Conservation (phyloP, 176 grass and related monocot species). For the Cocos nucifera region DNA sequence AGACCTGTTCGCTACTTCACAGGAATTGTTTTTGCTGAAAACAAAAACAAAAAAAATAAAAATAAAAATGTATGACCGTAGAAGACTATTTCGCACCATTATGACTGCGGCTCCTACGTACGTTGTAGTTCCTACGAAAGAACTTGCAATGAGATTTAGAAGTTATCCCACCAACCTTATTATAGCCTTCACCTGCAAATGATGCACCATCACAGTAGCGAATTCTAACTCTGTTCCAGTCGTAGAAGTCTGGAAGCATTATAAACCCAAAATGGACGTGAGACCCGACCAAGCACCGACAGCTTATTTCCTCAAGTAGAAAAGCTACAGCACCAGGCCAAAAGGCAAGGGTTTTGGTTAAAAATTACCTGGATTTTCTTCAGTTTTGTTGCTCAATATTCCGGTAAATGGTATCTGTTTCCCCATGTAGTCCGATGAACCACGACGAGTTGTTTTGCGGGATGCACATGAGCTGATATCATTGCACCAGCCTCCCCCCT, state of each 20-base stretch:
- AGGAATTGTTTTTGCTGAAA: too few relatives aligned
- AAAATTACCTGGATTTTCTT: slow-evolving; percentile 57
- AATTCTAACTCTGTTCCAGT: slow-evolving; percentile 81
- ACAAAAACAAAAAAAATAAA: too few relatives aligned
- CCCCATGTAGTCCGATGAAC: slow-evolving; percentile 70
- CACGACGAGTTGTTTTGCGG: slow-evolving; percentile 34
- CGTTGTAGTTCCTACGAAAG: too few relatives aligned
- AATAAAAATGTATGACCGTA: too few relatives aligned
- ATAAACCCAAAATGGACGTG: background rate
- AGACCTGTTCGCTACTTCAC: too few relatives aligned
- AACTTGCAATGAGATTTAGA: background rate
- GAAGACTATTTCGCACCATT: too few relatives aligned
- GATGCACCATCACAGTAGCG: slow-evolving; percentile 86
- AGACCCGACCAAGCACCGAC: too few relatives aligned
- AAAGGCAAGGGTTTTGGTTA: background rate
- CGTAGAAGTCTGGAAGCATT: slow-evolving; percentile 59
- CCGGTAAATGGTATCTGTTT: slow-evolving; percentile 45
- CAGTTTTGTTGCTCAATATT: slow-evolving; percentile 44
- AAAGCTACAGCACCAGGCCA: background rate
- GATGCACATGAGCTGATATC: slow-evolving; percentile 42
- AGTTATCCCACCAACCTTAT: slow-evolving; percentile 32
- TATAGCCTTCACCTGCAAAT: slow-evolving; percentile 26
- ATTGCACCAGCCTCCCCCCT: slow-evolving; percentile 92
- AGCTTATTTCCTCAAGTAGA: too few relatives aligned
- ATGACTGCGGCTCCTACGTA: too few relatives aligned